These are phyloP conservation scores for Hanseniaspora osmophila DNA, from an alignment of 805 yeast species.

Conservation along the genomic window DNA sequence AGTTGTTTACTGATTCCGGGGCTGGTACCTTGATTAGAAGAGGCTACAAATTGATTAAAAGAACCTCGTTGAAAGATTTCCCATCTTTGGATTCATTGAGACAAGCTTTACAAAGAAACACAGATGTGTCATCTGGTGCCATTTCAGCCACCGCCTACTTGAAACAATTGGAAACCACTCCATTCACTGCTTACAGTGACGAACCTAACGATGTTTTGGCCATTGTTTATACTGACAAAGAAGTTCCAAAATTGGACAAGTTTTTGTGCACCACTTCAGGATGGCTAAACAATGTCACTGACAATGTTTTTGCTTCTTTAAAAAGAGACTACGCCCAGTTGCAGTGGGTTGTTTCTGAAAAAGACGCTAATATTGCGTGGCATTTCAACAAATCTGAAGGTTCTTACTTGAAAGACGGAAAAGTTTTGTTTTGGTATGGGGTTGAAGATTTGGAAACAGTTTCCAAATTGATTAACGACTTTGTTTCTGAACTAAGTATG, in stretches of 20 bases:
- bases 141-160: conserved; percentile 71
- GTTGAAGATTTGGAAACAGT: conserved; percentile 48
- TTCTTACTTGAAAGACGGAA: conserved; percentile 77
- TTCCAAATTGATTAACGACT: conserved; percentile 46
- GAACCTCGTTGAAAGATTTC: conserved; percentile 57
- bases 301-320: conserved; percentile 76
- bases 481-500: conserved; percentile 27
- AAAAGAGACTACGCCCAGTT: conserved; percentile 57
- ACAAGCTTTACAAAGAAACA: conserved; percentile 61
- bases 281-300: conserved; percentile 95
- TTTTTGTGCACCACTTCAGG: conserved; percentile 80
- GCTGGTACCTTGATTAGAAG: conserved; percentile 98
- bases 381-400: conserved; percentile 89
- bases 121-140: conserved; percentile 47
- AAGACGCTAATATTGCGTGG: conserved; percentile 83
- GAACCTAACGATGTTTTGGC: conserved; percentile 93
- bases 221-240: conserved; percentile 44
- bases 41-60: conserved; percentile 75
- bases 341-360: conserved; percentile 84
- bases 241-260: conserved; percentile 49
- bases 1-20: conserved; percentile 94
- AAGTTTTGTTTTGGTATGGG: conserved; percentile 92
- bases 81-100: conserved; percentile 58
- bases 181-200: conserved; percentile 77
- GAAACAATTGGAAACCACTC: conserved; percentile 45